These are phyloP conservation scores for Platanus orientalis DNA, from an alignment of 164 flowering plant species.

Conservation along the genomic window DNA sequence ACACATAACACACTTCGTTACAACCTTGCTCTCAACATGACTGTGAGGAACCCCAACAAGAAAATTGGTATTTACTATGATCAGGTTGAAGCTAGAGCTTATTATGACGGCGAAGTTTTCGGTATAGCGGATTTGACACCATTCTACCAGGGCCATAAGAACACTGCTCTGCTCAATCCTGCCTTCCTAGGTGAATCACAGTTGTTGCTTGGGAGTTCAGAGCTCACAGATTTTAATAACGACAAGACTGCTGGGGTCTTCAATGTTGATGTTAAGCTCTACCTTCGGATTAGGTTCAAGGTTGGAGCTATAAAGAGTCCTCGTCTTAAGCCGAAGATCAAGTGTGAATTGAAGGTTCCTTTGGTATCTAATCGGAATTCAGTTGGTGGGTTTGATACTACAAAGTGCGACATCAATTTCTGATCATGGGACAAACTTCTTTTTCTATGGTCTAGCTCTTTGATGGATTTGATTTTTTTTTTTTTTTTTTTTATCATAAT, in stretches of 20 bases:
- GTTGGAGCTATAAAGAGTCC: slow-evolving; percentile 24
- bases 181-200: neutral
- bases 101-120: slow-evolving; percentile 36
- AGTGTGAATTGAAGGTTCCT: slow-evolving; percentile 56
- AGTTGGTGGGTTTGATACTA: neutral
- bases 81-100: slow-evolving; percentile 38
- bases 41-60: slow-evolving; percentile 60
- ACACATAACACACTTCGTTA: slow-evolving; percentile 37
- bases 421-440: neutral
- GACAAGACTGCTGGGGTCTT: neutral
- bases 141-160: slow-evolving; percentile 44
- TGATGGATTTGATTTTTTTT: neutral
- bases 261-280: neutral
- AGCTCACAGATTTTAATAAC: neutral
- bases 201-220: neutral
- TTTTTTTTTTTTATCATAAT: neutral
- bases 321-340: slow-evolving; percentile 38
- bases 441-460: neutral
- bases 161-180: neutral
- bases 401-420: neutral
- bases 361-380: slow-evolving; percentile 13
- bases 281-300: neutral
- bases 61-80: slow-evolving; percentile 59
- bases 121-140: slow-evolving; percentile 3
- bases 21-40: slow-evolving; percentile 45